A percentile compares a stretch with the other conserved stretches of the same genome.
phyloP scores from a whole-genome alignment of 1,284 basidiomycete species.

The Tilletia setariae region DNA sequence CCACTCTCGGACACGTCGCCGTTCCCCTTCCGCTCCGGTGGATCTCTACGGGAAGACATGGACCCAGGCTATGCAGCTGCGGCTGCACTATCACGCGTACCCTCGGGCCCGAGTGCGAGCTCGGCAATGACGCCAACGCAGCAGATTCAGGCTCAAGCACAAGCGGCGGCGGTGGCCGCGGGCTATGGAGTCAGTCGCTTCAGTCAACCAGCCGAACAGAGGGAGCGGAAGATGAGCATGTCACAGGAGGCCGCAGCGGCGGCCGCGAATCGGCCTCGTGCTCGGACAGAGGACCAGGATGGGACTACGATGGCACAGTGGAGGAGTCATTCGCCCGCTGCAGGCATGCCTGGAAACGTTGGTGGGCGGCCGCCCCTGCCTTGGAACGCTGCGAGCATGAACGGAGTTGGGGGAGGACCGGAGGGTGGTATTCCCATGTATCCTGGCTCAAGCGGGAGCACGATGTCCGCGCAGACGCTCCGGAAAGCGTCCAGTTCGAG shows the following conservation, averaged over 20 bases:
- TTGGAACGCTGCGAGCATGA: conserved; percentile 26
- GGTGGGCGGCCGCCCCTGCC: conserved; percentile 33
- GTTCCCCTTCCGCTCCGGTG: conserved; percentile 15
- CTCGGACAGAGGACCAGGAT: conserved; percentile 46
- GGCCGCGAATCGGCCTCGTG: conserved; percentile 26
- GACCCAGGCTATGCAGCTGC: conserved; percentile 5
- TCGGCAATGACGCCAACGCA: not conserved
- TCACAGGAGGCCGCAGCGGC: conserved; percentile 20
- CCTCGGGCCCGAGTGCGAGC: not conserved
- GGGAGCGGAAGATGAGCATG: conserved; percentile 33
- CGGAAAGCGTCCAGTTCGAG: conserved; percentile 41
- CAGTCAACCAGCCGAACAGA: conserved; percentile 37
- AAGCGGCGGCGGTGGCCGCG: not conserved
- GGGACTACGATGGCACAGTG: conserved; percentile 42
- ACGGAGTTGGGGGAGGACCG: not conserved
- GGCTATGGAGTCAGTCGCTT: conserved; percentile 6
- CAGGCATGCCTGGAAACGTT: not conserved
- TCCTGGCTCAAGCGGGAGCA: too few relatives aligned
- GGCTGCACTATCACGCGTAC: not conserved
- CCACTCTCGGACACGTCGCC: conserved; percentile 38
- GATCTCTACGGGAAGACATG: conserved; percentile 7
- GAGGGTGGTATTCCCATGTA: not conserved
- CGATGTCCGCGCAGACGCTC: conserved; percentile 18
- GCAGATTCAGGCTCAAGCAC: not conserved
- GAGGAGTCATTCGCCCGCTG: conserved; percentile 39